These are phyloP conservation scores for Jacaranda copaia DNA, from an alignment of 257 asterid genomes.

Conservation along the genomic window DNA sequence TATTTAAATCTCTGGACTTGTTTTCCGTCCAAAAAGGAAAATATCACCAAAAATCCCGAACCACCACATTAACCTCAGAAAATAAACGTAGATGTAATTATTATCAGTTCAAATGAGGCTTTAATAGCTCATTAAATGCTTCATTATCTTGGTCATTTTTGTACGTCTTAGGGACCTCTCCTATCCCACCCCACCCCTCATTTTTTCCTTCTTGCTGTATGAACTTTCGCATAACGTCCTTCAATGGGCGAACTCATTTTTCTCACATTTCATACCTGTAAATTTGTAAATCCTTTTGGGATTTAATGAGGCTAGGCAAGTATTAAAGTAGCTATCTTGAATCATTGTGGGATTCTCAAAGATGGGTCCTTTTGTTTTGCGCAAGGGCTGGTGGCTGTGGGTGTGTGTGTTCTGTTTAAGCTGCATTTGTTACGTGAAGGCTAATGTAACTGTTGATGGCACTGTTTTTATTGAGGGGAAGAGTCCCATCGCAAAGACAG, in stretches of 20 bases:
- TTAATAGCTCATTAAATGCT: constrained; percentile 10
- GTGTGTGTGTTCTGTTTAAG: constrained; percentile 35
- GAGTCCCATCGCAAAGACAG: constrained; percentile 58
- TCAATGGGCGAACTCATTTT: constrained; percentile 4
- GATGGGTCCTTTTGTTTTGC: constrained; percentile 32
- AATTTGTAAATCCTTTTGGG: background rate
- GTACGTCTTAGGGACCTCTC: background rate
- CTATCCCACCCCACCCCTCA: too few relatives aligned
- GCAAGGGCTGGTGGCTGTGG: constrained; percentile 4
- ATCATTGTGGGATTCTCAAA: constrained; percentile 39
- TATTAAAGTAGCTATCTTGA: constrained; percentile 22
- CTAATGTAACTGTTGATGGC: constrained; percentile 40
- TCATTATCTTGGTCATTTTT: background rate
- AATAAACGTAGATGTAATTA: background rate
- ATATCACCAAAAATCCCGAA: constrained; percentile 11
- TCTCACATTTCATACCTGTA: constrained; percentile 20
- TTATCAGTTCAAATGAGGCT: constrained; percentile 11
- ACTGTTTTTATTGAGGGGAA: constrained; percentile 58
- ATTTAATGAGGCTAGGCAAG: constrained; percentile 10
- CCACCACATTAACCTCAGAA: background rate
- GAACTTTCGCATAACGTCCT: background rate
- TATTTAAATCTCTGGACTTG: background rate
- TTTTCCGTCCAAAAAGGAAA: constrained; percentile 23
- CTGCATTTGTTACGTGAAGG: constrained; percentile 39
- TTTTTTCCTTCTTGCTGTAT: constrained; percentile 3